These are phyloP conservation scores for Plasmopara muralis DNA, from an alignment of 352 stramenopile species.

Conservation along the genomic window DNA sequence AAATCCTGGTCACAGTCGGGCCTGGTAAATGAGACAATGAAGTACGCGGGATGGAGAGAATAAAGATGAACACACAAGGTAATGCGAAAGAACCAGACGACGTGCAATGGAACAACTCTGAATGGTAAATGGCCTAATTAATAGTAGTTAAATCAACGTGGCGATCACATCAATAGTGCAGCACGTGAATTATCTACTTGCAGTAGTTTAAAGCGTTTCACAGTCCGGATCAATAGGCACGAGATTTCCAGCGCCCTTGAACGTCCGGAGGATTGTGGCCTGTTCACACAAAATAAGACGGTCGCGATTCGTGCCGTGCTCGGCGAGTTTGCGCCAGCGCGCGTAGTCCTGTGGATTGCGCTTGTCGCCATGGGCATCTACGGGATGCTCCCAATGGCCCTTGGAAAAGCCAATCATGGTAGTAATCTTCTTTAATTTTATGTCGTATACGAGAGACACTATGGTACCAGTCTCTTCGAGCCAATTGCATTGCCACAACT, in stretches of 20 bases:
- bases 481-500: conserved; percentile 59
- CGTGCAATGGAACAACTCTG: too few relatives aligned
- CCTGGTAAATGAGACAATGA: too few relatives aligned
- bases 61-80: too few relatives aligned
- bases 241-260: conserved; percentile 34
- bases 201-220: conserved; percentile 31
- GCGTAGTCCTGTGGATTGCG: conserved; percentile 47
- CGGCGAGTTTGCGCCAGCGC: conserved; percentile 45
- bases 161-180: background rate
- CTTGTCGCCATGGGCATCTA: conserved; percentile 48
- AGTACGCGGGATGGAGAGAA: too few relatives aligned
- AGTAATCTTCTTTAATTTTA: conserved; percentile 40
- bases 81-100: too few relatives aligned
- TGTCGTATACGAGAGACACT: conserved; percentile 46
- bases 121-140: background rate
- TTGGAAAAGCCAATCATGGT: conserved; percentile 54
- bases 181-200: background rate
- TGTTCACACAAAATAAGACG: conserved; percentile 46
- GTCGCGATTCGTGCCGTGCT: conserved; percentile 39
- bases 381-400: conserved; percentile 45
- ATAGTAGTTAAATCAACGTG: background rate
- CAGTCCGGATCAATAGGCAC: conserved; percentile 38
- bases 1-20: too few relatives aligned
- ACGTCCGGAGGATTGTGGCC: conserved; percentile 39
- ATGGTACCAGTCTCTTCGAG: conserved; percentile 53